Base-by-base conservation (phyloP, 2,329 filamentous ascomycete genomes). In the Colletotrichum sansevieriae region DNA sequence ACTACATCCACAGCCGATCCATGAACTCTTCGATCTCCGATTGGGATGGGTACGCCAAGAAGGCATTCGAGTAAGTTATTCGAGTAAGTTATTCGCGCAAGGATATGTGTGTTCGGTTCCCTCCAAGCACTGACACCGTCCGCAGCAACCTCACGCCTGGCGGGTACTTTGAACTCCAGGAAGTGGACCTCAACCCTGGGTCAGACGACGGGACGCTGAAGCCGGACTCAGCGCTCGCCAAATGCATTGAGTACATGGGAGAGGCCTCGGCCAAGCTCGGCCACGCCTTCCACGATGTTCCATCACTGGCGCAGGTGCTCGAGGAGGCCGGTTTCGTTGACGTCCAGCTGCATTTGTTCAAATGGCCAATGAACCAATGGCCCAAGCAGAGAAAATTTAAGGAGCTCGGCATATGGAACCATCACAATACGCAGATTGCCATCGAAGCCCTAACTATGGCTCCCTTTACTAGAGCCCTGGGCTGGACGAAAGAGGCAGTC, bases 371-470 rank as follows among this genome's bases (percentile, higher is more conserved):
- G 4, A 76, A 75, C 25, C 65, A 72, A 1, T 79, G 77, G 77
- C 75, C 78, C 9, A 75, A 72, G 37, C 73, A 78, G 12, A 70
- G 65, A 18, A 73, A 72, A 7, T 71, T 75, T 41, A 77, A 78
- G 43, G 72, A 75, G 63, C 71, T 77, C 15, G 78, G 78, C 4
- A 58, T 61, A 8, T 78, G 77, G 73, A 61, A 61, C 46, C 35
- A 43, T n/a, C 33, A 61, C 2, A 61, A 61, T 20, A 73, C 79
- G 29, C 35, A 65, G 51, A 70, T 65, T 44, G 79, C 77, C 8
- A 73, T 76, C 25, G 76, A 80, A 72, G 74, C 75, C 4, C 76
- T 81, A 51, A 74, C 73, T 7, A 72, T 81, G 62, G 79, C 78
- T 9, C 70, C 79, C 10, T 75, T 78, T 35, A 77, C 74, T 8